Evolutionary conservation across 129 eudicot genomes (phyloP).

Genomic region (Flaveria brownii): DNA sequence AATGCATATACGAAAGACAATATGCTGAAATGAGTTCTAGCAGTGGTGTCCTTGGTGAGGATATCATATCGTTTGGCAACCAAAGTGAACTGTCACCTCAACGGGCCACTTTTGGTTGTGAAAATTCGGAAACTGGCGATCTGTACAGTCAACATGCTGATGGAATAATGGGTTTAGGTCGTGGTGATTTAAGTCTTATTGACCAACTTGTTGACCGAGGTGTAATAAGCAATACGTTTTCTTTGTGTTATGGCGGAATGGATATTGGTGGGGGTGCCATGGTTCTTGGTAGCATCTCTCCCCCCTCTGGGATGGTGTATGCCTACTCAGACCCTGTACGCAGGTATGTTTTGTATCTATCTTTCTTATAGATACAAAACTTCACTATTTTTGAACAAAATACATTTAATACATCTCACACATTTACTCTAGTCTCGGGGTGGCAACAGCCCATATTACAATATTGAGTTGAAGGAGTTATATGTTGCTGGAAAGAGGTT

Average conservation of each 20-base stretch:
- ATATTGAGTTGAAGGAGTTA: constrained; percentile 84
- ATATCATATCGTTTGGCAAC: constrained; percentile 85
- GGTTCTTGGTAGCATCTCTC: constrained; percentile 89
- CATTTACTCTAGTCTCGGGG: constrained; percentile 99
- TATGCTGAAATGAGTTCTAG: constrained; percentile 99
- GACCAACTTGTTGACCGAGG: constrained; percentile 94
- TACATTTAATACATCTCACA: constrained; percentile 83
- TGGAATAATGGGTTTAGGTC: constrained; percentile 99
- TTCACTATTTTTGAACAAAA: constrained; percentile 48
- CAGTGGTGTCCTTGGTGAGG: constrained; percentile 92
- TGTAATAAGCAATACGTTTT: constrained; percentile 85
- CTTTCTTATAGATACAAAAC: constrained; percentile 36
- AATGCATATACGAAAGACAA: constrained; percentile 76
- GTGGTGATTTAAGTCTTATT: constrained; percentile 84
- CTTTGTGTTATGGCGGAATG: constrained; percentile 98
- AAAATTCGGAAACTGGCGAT: constrained; percentile 88
- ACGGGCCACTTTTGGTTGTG: constrained; percentile 91
- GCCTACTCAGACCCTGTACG: constrained; percentile 78
- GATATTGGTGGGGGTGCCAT: constrained; percentile 97
- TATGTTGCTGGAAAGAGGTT: constrained; percentile 90
- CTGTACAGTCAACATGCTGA: constrained; percentile 93
- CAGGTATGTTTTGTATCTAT: constrained; percentile 64
- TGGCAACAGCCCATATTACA: constrained; percentile 99
- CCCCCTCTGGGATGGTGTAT: constrained; percentile 73
- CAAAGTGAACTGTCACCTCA: constrained; percentile 89